Evolutionary conservation across 352 stramenopile species (phyloP), one percentile per base, ranked within the genome.

Genomic region (Pythium utonaiense): DNA sequence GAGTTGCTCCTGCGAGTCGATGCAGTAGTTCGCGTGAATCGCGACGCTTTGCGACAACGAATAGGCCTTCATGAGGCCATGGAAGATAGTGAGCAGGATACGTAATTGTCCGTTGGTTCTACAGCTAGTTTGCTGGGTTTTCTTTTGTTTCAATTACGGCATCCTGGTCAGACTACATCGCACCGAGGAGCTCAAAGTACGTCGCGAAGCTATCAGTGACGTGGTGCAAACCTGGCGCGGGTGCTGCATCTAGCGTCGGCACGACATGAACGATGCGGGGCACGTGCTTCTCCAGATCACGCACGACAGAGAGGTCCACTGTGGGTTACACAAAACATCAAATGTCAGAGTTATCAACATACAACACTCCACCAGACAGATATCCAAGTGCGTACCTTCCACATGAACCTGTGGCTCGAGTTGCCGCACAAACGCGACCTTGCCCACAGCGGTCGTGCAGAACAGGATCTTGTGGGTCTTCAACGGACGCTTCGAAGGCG

Each of bases 341-440:
- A n/a, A n/a, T n/a, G n/a, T n/a, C n/a, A n/a, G n/a, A n/a, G n/a
- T n/a, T n/a, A n/a, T n/a, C n/a, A n/a, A n/a, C n/a, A n/a, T n/a
- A n/a, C n/a, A n/a, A n/a, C n/a, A n/a, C n/a, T n/a, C n/a, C n/a
- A n/a, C n/a, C n/a, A n/a, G n/a, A n/a, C n/a, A n/a, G n/a, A n/a
- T n/a, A n/a, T 31, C 6, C 9, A 44, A n/a, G 16, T 48, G 64
- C 33, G 38, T 65, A 95, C 86, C 81, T 86, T 95, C 86, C 8
- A 93, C 68, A 54, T 91, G 83, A 41, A 93, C 62, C 28, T 91
- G 80, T 42, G 86, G 86, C 67, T 95, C 86, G 55, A 95, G 75
- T 70, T 95, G 86, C n/a, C 86, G 83, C 60, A 95, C 83, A 48
- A 95, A 91, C 17, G 86, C 86, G 57, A 93, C 79, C 31, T 92